Evolutionary conservation across 345 rosid genomes (phyloP).

Genomic region (Eucalyptus cloeziana): DNA sequence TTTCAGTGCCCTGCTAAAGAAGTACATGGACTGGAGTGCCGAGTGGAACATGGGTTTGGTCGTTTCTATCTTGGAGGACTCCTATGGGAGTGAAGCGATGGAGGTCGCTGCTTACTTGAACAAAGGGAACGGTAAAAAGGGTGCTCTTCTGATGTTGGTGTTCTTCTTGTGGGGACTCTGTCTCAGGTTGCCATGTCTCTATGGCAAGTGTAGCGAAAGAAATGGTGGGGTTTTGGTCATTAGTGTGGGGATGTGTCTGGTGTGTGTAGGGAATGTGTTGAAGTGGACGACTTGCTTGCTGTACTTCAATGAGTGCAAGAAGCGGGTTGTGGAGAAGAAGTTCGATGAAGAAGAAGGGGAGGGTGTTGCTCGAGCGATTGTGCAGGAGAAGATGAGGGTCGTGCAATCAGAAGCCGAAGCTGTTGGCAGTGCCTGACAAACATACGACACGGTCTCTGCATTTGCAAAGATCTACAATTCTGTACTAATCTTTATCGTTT

Average conservation of each 20-base stretch:
- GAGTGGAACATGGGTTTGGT: constrained; percentile 35
- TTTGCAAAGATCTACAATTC: neutral
- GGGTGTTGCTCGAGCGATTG: neutral
- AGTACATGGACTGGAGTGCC: constrained; percentile 24
- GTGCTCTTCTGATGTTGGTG: constrained; percentile 12
- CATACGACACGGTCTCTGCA: neutral
- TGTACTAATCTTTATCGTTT: neutral
- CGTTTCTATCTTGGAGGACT: constrained; percentile 19
- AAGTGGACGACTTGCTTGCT: neutral
- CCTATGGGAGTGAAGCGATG: constrained; percentile 12
- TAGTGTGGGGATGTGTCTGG: neutral
- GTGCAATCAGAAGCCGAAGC: neutral
- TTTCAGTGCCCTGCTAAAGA: constrained; percentile 8
- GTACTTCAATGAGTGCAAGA: neutral
- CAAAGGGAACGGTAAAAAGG: constrained; percentile 8
- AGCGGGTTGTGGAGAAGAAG: neutral
- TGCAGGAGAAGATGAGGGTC: neutral
- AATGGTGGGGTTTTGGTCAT: neutral
- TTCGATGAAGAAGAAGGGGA: neutral
- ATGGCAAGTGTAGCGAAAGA: constrained; percentile 1
- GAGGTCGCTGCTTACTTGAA: constrained; percentile 6
- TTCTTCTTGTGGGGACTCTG: constrained; percentile 6
- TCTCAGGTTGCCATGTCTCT: constrained; percentile 13
- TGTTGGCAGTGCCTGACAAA: neutral
- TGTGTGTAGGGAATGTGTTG: neutral